phyloP scores from a whole-genome alignment of 129 eudicot genomes.

The Ambrosia artemisiifolia region DNA sequence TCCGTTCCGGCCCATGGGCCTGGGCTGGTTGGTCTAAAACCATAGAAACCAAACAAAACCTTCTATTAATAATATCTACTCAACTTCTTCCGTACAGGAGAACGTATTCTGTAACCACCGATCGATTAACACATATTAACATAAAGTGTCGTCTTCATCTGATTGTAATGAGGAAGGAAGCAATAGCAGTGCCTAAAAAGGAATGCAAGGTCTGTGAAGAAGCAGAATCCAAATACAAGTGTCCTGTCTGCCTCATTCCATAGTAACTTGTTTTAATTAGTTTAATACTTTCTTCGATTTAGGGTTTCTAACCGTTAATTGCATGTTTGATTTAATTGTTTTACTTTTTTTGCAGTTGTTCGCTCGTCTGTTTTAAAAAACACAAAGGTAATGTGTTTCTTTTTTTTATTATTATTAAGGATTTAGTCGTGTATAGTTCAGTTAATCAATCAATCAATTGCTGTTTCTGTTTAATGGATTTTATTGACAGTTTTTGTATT shows the following conservation, averaged over 20 bases:
- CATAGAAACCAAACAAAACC: neutral
- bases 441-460: neutral
- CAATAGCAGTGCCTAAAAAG: slow-evolving; percentile 22
- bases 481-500: neutral
- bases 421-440: no score
- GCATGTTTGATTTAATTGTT: neutral
- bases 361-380: slow-evolving; percentile 71
- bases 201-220: slow-evolving; percentile 53
- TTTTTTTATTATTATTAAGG: no score
- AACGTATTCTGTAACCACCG: neutral
- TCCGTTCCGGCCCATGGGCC: no score
- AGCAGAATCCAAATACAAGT: slow-evolving; percentile 71
- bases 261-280: slow-evolving; percentile 39
- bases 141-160: neutral
- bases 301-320: neutral
- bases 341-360: slow-evolving; percentile 48
- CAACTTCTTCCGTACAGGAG: slow-evolving; percentile 2
- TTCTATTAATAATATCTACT: no score
- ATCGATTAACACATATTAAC: neutral
- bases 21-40: neutral
- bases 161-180: slow-evolving; percentile 9
- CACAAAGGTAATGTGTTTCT: slow-evolving; percentile 60
- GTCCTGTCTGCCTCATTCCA: slow-evolving; percentile 62
- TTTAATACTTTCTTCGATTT: neutral
- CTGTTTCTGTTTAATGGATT: neutral